Conservation (phyloP, 2,329 filamentous ascomycete genomes). For the Rutstroemia sp. region DNA sequence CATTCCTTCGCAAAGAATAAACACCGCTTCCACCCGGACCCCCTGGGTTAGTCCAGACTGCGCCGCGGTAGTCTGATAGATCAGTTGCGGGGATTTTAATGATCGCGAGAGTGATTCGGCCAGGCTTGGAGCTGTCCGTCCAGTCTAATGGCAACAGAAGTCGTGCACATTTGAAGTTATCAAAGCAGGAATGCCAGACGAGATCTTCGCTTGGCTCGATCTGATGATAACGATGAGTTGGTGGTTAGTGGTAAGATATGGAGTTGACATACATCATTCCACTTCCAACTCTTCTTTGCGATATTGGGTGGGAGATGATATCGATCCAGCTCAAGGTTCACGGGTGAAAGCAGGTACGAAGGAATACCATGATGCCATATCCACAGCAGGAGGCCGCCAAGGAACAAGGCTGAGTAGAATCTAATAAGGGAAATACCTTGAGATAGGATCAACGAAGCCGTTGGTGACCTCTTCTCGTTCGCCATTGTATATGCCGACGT, state of each 20-base stretch:
- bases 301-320: neutral
- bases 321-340: neutral
- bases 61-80: conserved; percentile 15
- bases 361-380: conserved; percentile 1
- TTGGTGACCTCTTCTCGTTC: neutral
- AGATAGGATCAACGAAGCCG: neutral
- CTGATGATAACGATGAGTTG: neutral
- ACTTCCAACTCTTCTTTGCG: neutral
- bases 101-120: conserved; percentile 14
- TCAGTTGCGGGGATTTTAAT: conserved; percentile 19
- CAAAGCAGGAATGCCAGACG: conserved; percentile 21
- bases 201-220: conserved; percentile 7
- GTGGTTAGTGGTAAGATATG: neutral
- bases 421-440: neutral
- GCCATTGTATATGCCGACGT: neutral
- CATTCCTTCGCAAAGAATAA: conserved; percentile 14
- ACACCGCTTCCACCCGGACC: conserved; percentile 43
- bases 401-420: neutral
- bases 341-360: neutral
- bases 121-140: conserved; percentile 15
- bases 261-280: neutral
- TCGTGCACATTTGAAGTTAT: conserved; percentile 20
- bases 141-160: conserved; percentile 24
- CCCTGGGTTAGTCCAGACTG: conserved; percentile 22
- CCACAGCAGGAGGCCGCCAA: neutral